Percentiles rank a stretch among this genome's conserved stretches.
Conservation (phyloP, 2,329 filamentous ascomycete species). For the Paramyrothecium sp. region DNA sequence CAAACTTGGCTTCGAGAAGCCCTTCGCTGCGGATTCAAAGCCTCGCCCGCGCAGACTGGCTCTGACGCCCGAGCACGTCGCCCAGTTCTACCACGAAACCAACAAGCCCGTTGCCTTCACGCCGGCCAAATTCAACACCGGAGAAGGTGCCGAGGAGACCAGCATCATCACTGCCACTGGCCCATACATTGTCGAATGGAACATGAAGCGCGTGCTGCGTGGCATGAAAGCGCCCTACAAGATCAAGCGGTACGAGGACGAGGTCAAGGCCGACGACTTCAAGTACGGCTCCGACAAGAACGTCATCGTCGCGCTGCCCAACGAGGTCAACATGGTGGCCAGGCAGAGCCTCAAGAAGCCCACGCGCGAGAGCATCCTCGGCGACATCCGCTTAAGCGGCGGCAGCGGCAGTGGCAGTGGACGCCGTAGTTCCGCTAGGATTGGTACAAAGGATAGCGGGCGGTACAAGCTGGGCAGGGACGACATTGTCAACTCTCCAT, state of each 20-base stretch:
- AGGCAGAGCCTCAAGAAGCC: slow-evolving; percentile 82
- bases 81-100: slow-evolving; percentile 96
- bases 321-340: slow-evolving; percentile 97
- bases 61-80: slow-evolving; percentile 86
- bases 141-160: slow-evolving; percentile 76
- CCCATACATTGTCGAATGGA: slow-evolving; percentile 97
- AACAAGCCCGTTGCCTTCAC: slow-evolving; percentile 85
- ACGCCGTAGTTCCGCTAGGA: slow-evolving; percentile 48
- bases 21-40: slow-evolving; percentile 89
- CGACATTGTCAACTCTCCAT: slow-evolving; percentile 77
- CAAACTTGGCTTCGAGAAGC: slow-evolving; percentile 94
- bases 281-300: slow-evolving; percentile 97
- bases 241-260: slow-evolving; percentile 94
- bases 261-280: slow-evolving; percentile 98
- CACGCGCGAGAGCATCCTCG: slow-evolving; percentile 88
- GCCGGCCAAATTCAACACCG: slow-evolving; percentile 89
- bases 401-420: slow-evolving; percentile 35
- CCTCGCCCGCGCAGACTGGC: slow-evolving; percentile 89
- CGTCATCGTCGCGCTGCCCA: slow-evolving; percentile 92
- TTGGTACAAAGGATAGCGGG: slow-evolving; percentile 53
- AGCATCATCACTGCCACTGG: slow-evolving; percentile 96
- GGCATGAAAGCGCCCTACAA: slow-evolving; percentile 86
- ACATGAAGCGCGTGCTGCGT: slow-evolving; percentile 80
- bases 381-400: slow-evolving; percentile 47
- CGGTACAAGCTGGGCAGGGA: slow-evolving; percentile 75